These are phyloP conservation scores for Begonia masoniana DNA, from an alignment of 306 rosid genomes.

Conservation along the genomic window DNA sequence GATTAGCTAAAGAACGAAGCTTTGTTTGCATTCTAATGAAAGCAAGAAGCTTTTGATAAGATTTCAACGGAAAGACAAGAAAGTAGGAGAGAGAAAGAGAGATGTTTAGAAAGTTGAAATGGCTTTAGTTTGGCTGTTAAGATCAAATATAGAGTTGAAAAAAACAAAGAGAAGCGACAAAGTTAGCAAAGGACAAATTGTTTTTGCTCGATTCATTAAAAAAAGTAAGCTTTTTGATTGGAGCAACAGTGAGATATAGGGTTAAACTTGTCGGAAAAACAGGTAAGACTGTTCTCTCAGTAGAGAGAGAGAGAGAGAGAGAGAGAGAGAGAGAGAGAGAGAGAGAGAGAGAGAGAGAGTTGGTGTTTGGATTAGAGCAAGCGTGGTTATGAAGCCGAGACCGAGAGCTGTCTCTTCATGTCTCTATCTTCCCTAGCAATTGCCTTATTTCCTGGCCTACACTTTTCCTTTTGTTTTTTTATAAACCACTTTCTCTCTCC, in stretches of 20 bases:
- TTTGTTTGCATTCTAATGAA: not conserved
- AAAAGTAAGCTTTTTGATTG: not conserved
- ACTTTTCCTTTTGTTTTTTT: constrained; percentile 5
- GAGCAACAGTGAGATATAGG: constrained; percentile 17
- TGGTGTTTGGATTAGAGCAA: constrained; percentile 28
- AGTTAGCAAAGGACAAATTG: constrained; percentile 10
- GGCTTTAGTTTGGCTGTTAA: too few species aligned
- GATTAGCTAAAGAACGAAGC: not conserved
- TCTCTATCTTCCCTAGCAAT: constrained; percentile 49
- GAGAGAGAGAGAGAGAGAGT: constrained; percentile 4
- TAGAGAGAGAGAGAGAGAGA: constrained; percentile 6
- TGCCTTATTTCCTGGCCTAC: constrained; percentile 30
- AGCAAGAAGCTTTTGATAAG: not conserved
- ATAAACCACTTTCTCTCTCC: not conserved
- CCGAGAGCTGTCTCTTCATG: constrained; percentile 42
- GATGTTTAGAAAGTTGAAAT: not conserved
- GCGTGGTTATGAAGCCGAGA: constrained; percentile 48
- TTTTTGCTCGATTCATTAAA: constrained; percentile 13
- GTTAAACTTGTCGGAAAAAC: constrained; percentile 25
- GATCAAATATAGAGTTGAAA: not conserved
- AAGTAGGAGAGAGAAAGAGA: not conserved
- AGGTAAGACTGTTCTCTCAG: constrained; percentile 24
- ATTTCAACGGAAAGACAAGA: not conserved
- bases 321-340: not conserved
- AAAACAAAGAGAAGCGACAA: constrained; percentile 7